phyloP scores from a whole-genome alignment of 208 protist genomes.

The Naegleria gruberi region DNA sequence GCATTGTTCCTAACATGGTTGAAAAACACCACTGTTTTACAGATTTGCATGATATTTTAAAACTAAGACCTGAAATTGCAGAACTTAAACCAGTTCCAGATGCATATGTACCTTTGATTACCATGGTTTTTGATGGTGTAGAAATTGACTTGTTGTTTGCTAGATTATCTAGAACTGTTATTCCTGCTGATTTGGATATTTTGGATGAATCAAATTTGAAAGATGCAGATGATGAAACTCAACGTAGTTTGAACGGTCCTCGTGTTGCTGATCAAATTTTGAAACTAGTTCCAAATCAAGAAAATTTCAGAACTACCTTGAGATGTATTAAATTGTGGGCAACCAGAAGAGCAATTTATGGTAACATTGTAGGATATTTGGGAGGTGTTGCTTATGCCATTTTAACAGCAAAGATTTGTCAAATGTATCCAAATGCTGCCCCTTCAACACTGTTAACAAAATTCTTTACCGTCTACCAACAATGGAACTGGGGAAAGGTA shows the following conservation, averaged over 20 bases:
- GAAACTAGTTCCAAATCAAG: slow-evolving; percentile 85
- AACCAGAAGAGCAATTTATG: slow-evolving; percentile 81
- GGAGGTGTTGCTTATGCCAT: slow-evolving; percentile 94
- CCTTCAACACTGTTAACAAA: slow-evolving; percentile 71
- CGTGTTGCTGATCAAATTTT: slow-evolving; percentile 93
- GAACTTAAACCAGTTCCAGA: slow-evolving; percentile 67
- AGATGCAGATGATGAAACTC: slow-evolving; percentile 81
- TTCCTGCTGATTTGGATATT: slow-evolving; percentile 73
- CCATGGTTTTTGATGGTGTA: slow-evolving; percentile 71
- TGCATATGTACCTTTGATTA: slow-evolving; percentile 91
- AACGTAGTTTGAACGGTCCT: slow-evolving; percentile 86
- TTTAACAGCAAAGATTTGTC: slow-evolving; percentile 86
- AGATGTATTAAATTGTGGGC: slow-evolving; percentile 94
- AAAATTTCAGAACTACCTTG: slow-evolving; percentile 82
- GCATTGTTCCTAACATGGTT: slow-evolving; percentile 78
- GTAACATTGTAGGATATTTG: slow-evolving; percentile 90
- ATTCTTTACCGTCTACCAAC: slow-evolving; percentile 83
- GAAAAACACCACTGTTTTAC: slow-evolving; percentile 85
- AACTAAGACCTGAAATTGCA: slow-evolving; percentile 37
- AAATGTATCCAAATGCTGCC: slow-evolving; percentile 91
- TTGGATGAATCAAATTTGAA: slow-evolving; percentile 78
- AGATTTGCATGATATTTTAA: slow-evolving; percentile 64
- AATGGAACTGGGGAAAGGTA: slow-evolving; percentile 54
- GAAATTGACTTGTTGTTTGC: slow-evolving; percentile 91
- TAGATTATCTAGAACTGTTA: slow-evolving; percentile 63